These are phyloP conservation scores for Penicillium sp. DNA, from an alignment of 2,329 filamentous ascomycete genomes.

Conservation along the genomic window DNA sequence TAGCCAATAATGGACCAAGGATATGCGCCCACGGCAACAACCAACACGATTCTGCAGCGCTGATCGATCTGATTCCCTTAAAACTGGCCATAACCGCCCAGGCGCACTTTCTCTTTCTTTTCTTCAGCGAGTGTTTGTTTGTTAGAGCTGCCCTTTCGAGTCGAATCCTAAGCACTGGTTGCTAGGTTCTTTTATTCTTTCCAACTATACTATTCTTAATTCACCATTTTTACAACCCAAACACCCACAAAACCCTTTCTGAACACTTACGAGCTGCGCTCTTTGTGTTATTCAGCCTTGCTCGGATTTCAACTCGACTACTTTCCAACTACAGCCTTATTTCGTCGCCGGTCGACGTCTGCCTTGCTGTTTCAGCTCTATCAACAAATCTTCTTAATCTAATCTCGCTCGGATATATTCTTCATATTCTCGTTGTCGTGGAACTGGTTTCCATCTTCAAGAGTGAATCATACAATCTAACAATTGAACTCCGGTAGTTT, in stretches of 20 bases:
- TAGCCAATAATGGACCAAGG: neutral
- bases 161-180: constrained; percentile 42
- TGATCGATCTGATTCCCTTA: constrained; percentile 22
- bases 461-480: constrained; percentile 13
- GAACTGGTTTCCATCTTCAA: constrained; percentile 29
- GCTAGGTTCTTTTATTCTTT: constrained; percentile 46
- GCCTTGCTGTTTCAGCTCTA: constrained; percentile 29
- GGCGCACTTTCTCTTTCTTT: constrained; percentile 40
- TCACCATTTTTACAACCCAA: constrained; percentile 15
- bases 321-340: constrained; percentile 16
- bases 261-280: constrained; percentile 37
- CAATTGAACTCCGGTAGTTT: constrained; percentile 31
- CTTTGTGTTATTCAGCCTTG: constrained; percentile 32
- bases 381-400: constrained; percentile 24
- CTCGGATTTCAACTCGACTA: constrained; percentile 25
- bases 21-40: constrained; percentile 5
- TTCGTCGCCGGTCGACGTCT: constrained; percentile 37
- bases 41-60: constrained; percentile 7
- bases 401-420: constrained; percentile 28
- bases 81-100: constrained; percentile 23
- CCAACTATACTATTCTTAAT: constrained; percentile 28
- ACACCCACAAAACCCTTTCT: constrained; percentile 36
- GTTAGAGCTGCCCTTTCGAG: constrained; percentile 48
- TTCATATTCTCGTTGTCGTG: constrained; percentile 30
- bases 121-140: constrained; percentile 63